Percentiles rank a stretch among this genome's conserved stretches.
Evolutionary conservation across 2,329 filamentous ascomycete species (phyloP).

Genomic region (Colletotrichum incanum): DNA sequence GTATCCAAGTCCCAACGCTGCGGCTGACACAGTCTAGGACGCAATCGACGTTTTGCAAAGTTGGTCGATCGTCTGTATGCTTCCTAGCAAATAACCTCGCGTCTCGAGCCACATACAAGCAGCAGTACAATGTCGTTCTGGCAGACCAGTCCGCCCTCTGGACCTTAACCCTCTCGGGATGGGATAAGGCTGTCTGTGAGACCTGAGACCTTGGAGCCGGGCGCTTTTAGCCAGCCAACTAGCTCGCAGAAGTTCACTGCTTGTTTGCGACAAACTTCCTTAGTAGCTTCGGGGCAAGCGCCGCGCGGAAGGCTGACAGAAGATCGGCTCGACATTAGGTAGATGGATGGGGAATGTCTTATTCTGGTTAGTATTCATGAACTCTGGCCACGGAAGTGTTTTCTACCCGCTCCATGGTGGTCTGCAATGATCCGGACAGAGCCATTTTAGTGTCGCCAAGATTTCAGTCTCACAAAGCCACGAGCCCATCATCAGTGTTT

Average conservation of each 20-base stretch:
- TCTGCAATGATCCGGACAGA: constrained; percentile 11
- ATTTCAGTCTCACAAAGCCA: background rate
- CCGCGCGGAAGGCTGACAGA: constrained; percentile 1
- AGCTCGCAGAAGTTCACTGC: constrained; percentile 1
- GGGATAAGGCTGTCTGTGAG: constrained; percentile 30
- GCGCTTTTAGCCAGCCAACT: constrained; percentile 16
- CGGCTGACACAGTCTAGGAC: constrained; percentile 4
- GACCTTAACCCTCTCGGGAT: constrained; percentile 14
- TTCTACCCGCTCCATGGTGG: background rate
- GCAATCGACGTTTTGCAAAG: background rate
- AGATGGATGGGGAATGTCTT: constrained; percentile 19
- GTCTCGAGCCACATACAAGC: background rate
- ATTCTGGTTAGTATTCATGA: background rate
- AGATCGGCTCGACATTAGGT: constrained; percentile 1
- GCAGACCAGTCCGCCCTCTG: background rate
- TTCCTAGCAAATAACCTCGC: background rate
- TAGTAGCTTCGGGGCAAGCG: background rate
- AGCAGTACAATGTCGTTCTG: background rate
- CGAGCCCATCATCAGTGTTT: background rate
- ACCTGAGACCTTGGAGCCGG: constrained; percentile 3
- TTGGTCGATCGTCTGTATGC: background rate
- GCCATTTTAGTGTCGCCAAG: background rate
- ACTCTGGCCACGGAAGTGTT: background rate
- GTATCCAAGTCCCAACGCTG: constrained; percentile 6
- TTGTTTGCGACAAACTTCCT: constrained; percentile 9